phyloP scores from a whole-genome alignment of 768 basidiomycete species.

The Phlebiopsis gigantea region DNA sequence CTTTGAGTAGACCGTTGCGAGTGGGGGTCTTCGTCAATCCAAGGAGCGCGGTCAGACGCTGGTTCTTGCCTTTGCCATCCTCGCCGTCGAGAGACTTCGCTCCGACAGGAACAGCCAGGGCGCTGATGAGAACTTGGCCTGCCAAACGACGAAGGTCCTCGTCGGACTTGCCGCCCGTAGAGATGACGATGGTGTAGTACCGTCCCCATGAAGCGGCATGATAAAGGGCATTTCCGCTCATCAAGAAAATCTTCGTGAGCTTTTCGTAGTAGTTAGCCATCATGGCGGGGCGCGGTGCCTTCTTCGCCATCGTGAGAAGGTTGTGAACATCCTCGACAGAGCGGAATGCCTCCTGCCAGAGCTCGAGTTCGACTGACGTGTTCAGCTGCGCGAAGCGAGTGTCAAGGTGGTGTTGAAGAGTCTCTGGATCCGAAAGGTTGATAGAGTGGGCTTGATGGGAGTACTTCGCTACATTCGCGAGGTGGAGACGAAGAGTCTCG shows the following conservation, averaged over 20 bases:
- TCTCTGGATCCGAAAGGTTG: slow-evolving; percentile 93
- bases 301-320: slow-evolving; percentile 88
- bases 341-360: slow-evolving; percentile 99
- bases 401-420: slow-evolving; percentile 91
- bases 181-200: slow-evolving; percentile 70
- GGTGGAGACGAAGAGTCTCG: slow-evolving; percentile 92
- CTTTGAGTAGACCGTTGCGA: slow-evolving; percentile 76
- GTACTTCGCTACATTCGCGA: slow-evolving; percentile 93
- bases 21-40: slow-evolving; percentile 83
- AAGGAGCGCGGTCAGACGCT: slow-evolving; percentile 79
- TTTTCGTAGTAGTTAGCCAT: slow-evolving; percentile 99
- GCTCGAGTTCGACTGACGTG: slow-evolving; percentile 93
- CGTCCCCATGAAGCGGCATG: slow-evolving; percentile 92
- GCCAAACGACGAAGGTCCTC: slow-evolving; percentile 79
- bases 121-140: slow-evolving; percentile 86
- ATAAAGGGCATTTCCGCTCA: slow-evolving; percentile 90
- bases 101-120: slow-evolving; percentile 89
- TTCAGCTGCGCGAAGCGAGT: slow-evolving; percentile 96
- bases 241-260: slow-evolving; percentile 92
- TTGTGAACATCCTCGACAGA: slow-evolving; percentile 98
- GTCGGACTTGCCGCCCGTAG: slow-evolving; percentile 67
- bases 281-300: slow-evolving; percentile 88
- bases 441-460: slow-evolving; percentile 90
- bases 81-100: slow-evolving; percentile 43
- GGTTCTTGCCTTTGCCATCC: slow-evolving; percentile 59